Percentiles rank a stretch among this genome's conserved stretches.
These are phyloP conservation scores for Cordyceps cicadae DNA, from an alignment of 2,329 filamentous ascomycete genomes.

Conservation along the genomic window DNA sequence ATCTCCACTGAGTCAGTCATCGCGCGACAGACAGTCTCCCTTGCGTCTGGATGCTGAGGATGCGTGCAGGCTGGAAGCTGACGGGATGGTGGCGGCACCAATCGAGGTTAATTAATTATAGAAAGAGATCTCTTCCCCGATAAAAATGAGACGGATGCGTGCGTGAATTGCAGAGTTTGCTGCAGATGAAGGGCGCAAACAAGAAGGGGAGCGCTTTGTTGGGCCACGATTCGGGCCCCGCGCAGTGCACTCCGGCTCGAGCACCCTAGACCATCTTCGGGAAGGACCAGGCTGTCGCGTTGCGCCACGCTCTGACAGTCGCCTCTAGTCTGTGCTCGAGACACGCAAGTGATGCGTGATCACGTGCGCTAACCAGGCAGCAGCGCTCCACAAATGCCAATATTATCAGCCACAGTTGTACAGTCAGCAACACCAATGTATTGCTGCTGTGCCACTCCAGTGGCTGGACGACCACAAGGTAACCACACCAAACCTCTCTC, in stretches of 20 bases:
- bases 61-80: neutral
- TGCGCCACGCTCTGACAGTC: neutral
- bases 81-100: neutral
- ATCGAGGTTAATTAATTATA: neutral
- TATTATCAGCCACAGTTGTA: neutral
- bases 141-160: neutral
- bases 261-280: neutral
- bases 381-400: neutral
- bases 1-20: neutral
- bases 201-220: slow-evolving; percentile 4
- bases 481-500: neutral
- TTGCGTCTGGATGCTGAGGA: neutral
- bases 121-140: neutral
- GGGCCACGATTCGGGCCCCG: neutral
- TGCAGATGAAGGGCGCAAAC: neutral
- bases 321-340: neutral
- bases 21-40: no score
- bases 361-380: neutral
- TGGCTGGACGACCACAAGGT: neutral
- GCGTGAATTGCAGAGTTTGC: neutral
- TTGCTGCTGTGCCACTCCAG: neutral
- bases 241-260: neutral
- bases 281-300: neutral
- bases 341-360: slow-evolving; percentile 9
- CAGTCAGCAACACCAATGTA: neutral